Base-by-base conservation (phyloP, 2,329 filamentous ascomycete genomes). In the Exophiala sp. region DNA sequence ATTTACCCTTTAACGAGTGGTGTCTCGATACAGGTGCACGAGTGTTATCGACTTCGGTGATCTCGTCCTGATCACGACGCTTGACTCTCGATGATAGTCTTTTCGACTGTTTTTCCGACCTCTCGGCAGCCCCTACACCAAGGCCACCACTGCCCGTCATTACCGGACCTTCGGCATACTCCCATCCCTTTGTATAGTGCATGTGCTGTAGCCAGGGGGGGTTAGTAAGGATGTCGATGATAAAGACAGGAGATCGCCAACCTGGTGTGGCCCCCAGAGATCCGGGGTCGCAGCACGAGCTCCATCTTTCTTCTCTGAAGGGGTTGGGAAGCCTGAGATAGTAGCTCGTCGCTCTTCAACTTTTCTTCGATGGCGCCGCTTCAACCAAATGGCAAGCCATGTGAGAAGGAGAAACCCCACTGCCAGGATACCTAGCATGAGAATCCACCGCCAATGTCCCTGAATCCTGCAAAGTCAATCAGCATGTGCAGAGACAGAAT, bases 391-490 rank as follows among this genome's bases (percentile, higher is more conserved):
- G 32, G 83, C 84, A 14, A 79, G 74, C 32, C 84, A 69, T 74
- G 83, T 85, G 61, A 88, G 78, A 50, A 74, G 73, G 11, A 76
- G 70, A 54, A 94, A 85, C 46, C 74, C 83, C 52, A 91, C 72
- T 37, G 83, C 76, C 22, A 94, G 75, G 55, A 91, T 72, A 57
- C 88, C 82, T 46, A 93, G 74, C 76, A 93, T 88, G 55, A 91
- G 75, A 39, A 94, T 79, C 87, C 87, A 95, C 71, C 82, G 77
- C 73, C 80, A 88, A 66, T 91, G 86, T 22, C 72, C 75, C 6
- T 77, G 74, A 43, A 86, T 69, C 85, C 85, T 88, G 54, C 53
- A 60, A 60, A 58, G 60, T 57, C 62, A 10, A 66, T 52, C 44
- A 42, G 34, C 23, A 43, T 16, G 23, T 14, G 7, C 14, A 8